These are phyloP conservation scores for Chaetoscypha palmicola DNA, from an alignment of 2,329 filamentous ascomycete species.

Conservation along the genomic window DNA sequence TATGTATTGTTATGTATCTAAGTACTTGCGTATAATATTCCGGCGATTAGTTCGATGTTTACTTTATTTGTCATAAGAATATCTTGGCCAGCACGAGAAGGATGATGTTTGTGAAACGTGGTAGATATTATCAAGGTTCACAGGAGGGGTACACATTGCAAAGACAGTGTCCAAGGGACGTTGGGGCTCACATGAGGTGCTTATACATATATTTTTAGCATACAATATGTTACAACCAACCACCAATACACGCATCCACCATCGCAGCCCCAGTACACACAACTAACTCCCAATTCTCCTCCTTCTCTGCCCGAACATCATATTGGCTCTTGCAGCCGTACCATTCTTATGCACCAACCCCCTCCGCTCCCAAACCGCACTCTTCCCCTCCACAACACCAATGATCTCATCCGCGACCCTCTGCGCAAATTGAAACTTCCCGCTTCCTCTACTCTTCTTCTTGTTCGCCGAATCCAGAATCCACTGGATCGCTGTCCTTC, in stretches of 20 bases:
- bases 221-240: background rate
- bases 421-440: conserved; percentile 64
- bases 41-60: no score
- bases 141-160: no score
- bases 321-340: conserved; percentile 70
- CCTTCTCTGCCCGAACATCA: conserved; percentile 37
- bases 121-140: no score
- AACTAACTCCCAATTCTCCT: conserved; percentile 15
- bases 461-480: conserved; percentile 79
- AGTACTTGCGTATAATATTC: no score
- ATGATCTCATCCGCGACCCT: conserved; percentile 82
- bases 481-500: conserved; percentile 77
- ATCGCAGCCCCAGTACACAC: background rate
- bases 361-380: conserved; percentile 77
- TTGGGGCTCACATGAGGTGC: no score
- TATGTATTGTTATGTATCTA: no score
- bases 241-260: background rate
- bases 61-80: no score
- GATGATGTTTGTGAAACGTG: no score
- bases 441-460: conserved; percentile 65
- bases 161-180: no score
- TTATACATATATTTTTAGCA: no score
- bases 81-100: no score
- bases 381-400: conserved; percentile 79
- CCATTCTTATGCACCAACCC: conserved; percentile 71